A percentile compares a stretch with the other conserved stretches of the same genome.
Evolutionary conservation across 2,329 filamentous ascomycete species (phyloP).

Genomic region (Leptographium wingfieldii): DNA sequence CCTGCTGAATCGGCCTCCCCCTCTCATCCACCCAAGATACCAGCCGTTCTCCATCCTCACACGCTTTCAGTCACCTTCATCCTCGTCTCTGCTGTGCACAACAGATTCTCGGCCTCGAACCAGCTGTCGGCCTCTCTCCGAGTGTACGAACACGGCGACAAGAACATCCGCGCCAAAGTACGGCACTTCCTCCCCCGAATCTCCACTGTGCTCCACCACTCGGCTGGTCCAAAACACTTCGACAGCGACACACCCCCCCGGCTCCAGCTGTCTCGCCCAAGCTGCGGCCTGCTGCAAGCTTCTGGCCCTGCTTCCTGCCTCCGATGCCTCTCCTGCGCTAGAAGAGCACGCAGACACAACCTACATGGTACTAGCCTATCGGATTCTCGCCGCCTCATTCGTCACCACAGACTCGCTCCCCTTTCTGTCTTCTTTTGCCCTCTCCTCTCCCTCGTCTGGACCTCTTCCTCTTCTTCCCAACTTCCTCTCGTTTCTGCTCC

Average conservation of each 20-base stretch:
- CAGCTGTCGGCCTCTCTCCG: background rate
- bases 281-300: background rate
- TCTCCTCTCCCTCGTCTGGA: background rate
- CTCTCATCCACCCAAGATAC: too few relatives aligned
- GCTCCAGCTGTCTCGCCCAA: background rate
- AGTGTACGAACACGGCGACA: background rate
- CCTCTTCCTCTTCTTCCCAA: background rate
- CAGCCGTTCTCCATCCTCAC: background rate
- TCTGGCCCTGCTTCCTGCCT: background rate
- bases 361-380: conserved; percentile 7
- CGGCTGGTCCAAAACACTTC: background rate
- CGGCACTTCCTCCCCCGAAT: background rate
- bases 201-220: conserved; percentile 1
- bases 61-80: background rate
- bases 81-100: background rate
- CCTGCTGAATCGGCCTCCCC: background rate
- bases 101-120: background rate
- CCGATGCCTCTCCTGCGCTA: background rate
- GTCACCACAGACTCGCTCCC: conserved; percentile 1
- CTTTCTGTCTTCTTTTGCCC: background rate
- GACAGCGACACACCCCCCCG: background rate
- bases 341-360: background rate
- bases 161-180: background rate
- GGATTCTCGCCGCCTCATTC: conserved; percentile 12
- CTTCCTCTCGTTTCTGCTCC: background rate